Evolutionary conservation across 2,329 filamentous ascomycete species (phyloP).

Genomic region (Drechslerella coelobrocha): DNA sequence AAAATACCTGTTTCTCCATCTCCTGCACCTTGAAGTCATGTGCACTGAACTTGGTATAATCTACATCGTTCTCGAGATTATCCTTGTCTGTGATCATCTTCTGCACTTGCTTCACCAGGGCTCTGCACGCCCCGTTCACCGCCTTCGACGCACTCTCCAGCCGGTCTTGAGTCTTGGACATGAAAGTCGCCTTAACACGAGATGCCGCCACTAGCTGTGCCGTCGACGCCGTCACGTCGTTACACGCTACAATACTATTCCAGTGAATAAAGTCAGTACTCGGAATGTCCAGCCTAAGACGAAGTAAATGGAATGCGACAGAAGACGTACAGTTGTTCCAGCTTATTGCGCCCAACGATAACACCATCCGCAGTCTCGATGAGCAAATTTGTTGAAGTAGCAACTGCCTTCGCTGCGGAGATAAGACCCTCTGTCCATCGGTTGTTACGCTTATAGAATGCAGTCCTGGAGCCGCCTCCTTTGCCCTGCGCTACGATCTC

Average conservation of each 20-base stretch:
- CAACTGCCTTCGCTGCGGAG: constrained; percentile 94
- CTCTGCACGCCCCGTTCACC: constrained; percentile 84
- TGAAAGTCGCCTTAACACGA: constrained; percentile 95
- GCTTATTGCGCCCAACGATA: constrained; percentile 86
- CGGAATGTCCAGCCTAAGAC: not conserved
- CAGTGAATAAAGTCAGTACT: constrained; percentile 2
- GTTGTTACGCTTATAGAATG: constrained; percentile 99
- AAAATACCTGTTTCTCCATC: constrained; percentile 97
- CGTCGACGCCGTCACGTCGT: constrained; percentile 93
- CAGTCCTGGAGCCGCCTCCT: constrained; percentile 83
- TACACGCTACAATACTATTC: constrained; percentile 81
- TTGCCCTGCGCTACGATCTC: constrained; percentile 91
- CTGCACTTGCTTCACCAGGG: constrained; percentile 91
- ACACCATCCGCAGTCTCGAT: constrained; percentile 98
- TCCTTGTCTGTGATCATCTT: constrained; percentile 88
- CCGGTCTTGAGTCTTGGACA: constrained; percentile 93
- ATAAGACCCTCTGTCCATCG: constrained; percentile 98
- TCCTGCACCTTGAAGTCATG: constrained; percentile 98
- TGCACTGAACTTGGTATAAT: constrained; percentile 84
- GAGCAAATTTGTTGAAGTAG: constrained; percentile 88
- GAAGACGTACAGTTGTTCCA: constrained; percentile 74
- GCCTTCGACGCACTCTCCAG: constrained; percentile 91
- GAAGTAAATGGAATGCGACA: not conserved
- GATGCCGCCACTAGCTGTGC: constrained; percentile 95
- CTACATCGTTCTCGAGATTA: constrained; percentile 78